A percentile compares a stretch with the other conserved stretches of the same genome.
phyloP scores from a whole-genome alignment of 768 basidiomycete genomes.

The Suillus paluster region DNA sequence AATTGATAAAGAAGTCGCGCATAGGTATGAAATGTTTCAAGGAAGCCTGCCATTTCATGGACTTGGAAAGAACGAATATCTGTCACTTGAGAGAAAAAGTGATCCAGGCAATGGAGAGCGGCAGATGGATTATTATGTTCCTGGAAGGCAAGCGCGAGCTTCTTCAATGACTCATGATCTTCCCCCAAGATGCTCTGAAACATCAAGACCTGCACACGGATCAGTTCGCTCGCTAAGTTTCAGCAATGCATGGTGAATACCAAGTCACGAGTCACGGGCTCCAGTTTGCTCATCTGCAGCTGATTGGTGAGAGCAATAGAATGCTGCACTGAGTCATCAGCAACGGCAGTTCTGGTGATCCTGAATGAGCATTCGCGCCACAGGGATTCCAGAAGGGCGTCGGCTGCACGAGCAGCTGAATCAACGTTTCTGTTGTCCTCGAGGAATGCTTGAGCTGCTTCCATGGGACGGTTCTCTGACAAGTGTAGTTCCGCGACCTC shows the following conservation, averaged over 20 bases:
- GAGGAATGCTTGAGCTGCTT: constrained; percentile 54
- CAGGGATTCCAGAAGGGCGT: constrained; percentile 46
- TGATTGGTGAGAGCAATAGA: constrained; percentile 32
- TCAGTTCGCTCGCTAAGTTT: constrained; percentile 23
- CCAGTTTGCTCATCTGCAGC: constrained; percentile 15
- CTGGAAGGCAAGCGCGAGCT: constrained; percentile 39
- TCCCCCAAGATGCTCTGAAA: constrained; percentile 37
- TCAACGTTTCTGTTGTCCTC: constrained; percentile 30
- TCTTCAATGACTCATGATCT: constrained; percentile 31
- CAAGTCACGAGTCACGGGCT: constrained; percentile 13
- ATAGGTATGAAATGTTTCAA: constrained; percentile 43
- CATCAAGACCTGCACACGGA: constrained; percentile 31
- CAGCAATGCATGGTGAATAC: constrained; percentile 8
- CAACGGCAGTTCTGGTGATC: constrained; percentile 9
- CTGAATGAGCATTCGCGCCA: constrained; percentile 53
- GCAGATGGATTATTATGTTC: constrained; percentile 31
- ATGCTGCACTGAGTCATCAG: constrained; percentile 5
- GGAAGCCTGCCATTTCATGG: constrained; percentile 28
- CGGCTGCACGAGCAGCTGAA: constrained; percentile 39
- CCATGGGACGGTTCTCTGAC: constrained; percentile 46
- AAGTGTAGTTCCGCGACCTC: constrained; percentile 62
- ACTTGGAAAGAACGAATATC: constrained; percentile 27
- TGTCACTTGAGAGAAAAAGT: constrained; percentile 38
- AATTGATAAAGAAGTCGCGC: constrained; percentile 36
- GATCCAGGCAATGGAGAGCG: constrained; percentile 49